Conservation (phyloP, 345 rosid species). For the Gossypioides kirkii region DNA sequence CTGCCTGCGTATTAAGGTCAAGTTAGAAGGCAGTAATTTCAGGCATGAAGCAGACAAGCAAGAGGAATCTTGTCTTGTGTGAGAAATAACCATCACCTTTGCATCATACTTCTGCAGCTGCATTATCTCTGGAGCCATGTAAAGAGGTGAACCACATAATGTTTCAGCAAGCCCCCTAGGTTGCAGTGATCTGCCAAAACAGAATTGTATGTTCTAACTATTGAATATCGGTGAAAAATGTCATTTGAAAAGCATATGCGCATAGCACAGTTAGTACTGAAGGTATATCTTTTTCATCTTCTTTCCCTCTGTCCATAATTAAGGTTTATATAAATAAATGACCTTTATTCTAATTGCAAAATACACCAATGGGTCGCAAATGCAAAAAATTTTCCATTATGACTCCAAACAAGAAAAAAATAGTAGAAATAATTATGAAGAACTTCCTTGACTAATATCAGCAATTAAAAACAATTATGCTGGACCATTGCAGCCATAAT, state of each 20-base stretch:
- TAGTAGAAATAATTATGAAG: not conserved
- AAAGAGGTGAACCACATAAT: slow-evolving; percentile 95
- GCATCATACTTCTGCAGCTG: slow-evolving; percentile 97
- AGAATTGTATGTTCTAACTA: slow-evolving; percentile 14
- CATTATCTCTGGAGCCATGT: slow-evolving; percentile 99
- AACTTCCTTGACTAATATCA: not conserved
- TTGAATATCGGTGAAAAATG: slow-evolving; percentile 8
- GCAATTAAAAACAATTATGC: not conserved
- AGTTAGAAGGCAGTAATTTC: slow-evolving; percentile 29
- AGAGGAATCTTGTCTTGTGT: slow-evolving; percentile 8
- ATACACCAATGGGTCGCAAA: not conserved
- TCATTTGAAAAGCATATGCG: slow-evolving; percentile 18
- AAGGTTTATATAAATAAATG: not conserved
- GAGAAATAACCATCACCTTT: slow-evolving; percentile 52
- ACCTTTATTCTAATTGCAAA: slow-evolving; percentile 7
- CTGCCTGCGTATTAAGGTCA: slow-evolving; percentile 74
- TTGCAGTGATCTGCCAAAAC: slow-evolving; percentile 69
- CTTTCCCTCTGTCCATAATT: not conserved
- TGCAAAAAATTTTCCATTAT: not conserved
- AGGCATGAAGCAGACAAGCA: not conserved
- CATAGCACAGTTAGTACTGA: not conserved
- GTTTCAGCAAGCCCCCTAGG: slow-evolving; percentile 97
- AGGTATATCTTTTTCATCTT: not conserved
- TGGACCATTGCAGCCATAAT: not conserved
- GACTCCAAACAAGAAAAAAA: not conserved